These are phyloP conservation scores for Scedosporium boydii DNA, from an alignment of 2,329 filamentous ascomycete species.

Conservation along the genomic window DNA sequence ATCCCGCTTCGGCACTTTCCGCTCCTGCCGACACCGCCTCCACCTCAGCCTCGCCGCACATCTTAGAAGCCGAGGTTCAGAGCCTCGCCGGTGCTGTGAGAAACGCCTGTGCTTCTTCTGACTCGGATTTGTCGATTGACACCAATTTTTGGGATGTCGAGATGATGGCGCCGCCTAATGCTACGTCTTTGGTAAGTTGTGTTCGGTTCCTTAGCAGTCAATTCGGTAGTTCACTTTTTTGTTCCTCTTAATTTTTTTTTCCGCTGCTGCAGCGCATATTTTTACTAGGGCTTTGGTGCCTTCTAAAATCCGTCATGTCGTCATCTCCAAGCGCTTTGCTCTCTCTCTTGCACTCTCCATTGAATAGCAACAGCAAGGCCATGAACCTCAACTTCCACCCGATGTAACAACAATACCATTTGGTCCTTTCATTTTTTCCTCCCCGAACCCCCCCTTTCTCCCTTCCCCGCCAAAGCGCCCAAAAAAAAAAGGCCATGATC, in stretches of 20 bases:
- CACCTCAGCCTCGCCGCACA: neutral
- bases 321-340: neutral
- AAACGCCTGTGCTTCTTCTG: neutral
- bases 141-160: slow-evolving; percentile 43
- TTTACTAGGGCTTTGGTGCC: neutral
- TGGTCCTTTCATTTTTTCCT: neutral
- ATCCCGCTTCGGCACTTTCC: neutral
- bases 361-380: no score
- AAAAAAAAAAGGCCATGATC: neutral
- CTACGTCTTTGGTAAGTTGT: slow-evolving; percentile 42
- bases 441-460: neutral
- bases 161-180: slow-evolving; percentile 47
- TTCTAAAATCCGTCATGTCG: neutral
- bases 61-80: slow-evolving; percentile 5
- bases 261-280: neutral
- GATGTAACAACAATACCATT: neutral
- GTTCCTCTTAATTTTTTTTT: neutral
- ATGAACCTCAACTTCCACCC: neutral
- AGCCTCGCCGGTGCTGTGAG: neutral
- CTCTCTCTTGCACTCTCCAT: neutral
- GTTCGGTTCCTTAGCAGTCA: neutral
- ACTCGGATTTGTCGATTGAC: neutral
- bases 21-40: neutral
- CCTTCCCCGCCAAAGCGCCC: neutral
- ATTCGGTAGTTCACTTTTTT: neutral